A percentile compares a stretch with the other conserved stretches of the same genome.
Evolutionary conservation across 345 rosid species (phyloP).

Genomic region (Boechera divaricarpa): DNA sequence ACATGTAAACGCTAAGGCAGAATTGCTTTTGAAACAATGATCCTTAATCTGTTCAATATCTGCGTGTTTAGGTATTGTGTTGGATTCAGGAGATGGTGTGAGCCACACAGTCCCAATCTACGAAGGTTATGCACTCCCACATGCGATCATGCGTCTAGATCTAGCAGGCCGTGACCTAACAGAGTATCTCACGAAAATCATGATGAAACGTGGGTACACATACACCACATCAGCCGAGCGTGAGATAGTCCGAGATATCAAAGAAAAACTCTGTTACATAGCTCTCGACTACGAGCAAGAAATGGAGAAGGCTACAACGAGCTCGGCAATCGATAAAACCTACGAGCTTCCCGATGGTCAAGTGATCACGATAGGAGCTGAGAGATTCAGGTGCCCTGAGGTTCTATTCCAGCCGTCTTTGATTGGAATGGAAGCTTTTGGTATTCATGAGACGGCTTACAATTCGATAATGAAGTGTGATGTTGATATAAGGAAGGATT

Average conservation of each 20-base stretch:
- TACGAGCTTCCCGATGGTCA: constrained; percentile 77
- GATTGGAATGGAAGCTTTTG: constrained; percentile 69
- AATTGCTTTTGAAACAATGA: not conserved
- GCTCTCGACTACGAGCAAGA: constrained; percentile 79
- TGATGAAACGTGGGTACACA: constrained; percentile 76
- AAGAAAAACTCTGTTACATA: constrained; percentile 73
- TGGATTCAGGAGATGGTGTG: constrained; percentile 42
- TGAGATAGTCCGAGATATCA: constrained; percentile 58
- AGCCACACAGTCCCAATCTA: constrained; percentile 37
- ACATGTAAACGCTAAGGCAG: too few relatives aligned
- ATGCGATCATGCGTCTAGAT: constrained; percentile 79
- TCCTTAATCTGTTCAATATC: not conserved
- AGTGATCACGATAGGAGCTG: constrained; percentile 73
- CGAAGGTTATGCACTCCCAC: constrained; percentile 45
- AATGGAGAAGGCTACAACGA: constrained; percentile 60
- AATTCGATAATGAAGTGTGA: constrained; percentile 75
- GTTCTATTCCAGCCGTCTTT: constrained; percentile 80
- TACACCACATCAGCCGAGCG: constrained; percentile 67
- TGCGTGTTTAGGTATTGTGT: constrained; percentile 45
- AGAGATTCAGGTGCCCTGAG: constrained; percentile 80
- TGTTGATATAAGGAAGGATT: constrained; percentile 67
- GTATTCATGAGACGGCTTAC: constrained; percentile 66
- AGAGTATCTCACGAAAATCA: constrained; percentile 69
- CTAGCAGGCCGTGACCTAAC: constrained; percentile 86
- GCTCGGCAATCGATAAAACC: constrained; percentile 69